Base-by-base conservation (phyloP, 768 basidiomycete genomes). In the Multifurca ochricompacta region DNA sequence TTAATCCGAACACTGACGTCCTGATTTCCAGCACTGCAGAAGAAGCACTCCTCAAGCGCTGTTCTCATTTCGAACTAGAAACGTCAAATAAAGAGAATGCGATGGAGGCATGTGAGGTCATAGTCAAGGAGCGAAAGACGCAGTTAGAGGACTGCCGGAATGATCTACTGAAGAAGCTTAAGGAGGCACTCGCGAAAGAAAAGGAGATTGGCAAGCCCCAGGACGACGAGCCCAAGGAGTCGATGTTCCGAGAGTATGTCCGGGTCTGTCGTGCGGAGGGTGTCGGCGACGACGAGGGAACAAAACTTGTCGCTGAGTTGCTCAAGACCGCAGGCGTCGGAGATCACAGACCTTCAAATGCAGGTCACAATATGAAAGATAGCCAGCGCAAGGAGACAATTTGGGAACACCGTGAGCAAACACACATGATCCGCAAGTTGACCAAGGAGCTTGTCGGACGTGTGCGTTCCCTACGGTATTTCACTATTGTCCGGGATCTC, bases 31-130 rank as follows among this genome's bases (percentile, higher is more conserved):
- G 90, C 62, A 80, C 90, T 57, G 90, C 90, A 2, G 90, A 92
- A 64, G 91, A 96, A 71, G 92, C 93, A 2, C 77, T 97, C 10
- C 76, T 97, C 54, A 97, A 97, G 66, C 86, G 94, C 35, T 95
- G 92, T 66, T 94, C 93, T 5, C 93, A 95, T 66, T 97, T 95
- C 68, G 90, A 92, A 60, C 75, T 93, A 31, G 88, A 91, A 51
- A 80, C 78, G 16, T 73, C 74, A n/a, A 64, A 74, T 30, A 73
- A 73, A 53, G 78, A 79, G 56, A 79, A 93, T 59, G 92, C 94
- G 0, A 85, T 89, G 80, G 87, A 86, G 63, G 91, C 93, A 3
- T 96, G 94, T 68, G 90, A 97, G 59, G 80, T 91, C 61, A 95
- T 97, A 59, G 86, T 94, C 54, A 69, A 79, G 55, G 88, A 91